phyloP scores from a whole-genome alignment of 352 stramenopile genomes.

The Phytophthora agathidicida region DNA sequence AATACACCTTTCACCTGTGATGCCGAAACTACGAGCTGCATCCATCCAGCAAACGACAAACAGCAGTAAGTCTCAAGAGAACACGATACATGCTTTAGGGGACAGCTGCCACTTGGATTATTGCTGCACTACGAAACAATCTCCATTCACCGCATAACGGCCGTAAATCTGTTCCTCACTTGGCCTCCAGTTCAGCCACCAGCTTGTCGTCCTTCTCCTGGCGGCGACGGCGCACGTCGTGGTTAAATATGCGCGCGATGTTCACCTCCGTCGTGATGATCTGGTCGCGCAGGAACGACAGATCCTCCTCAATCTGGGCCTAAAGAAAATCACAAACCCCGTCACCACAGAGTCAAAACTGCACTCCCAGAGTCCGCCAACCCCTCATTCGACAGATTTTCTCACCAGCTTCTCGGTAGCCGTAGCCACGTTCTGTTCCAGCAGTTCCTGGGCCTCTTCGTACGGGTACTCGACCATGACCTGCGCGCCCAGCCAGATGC shows the following conservation, averaged over 20 bases:
- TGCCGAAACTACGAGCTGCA: too few relatives aligned
- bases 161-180: conserved; percentile 35
- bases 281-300: conserved; percentile 95
- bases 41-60: conserved; percentile 6
- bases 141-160: neutral
- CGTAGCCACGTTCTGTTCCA: conserved; percentile 76
- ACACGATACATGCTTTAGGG: conserved; percentile 25
- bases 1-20: too few relatives aligned
- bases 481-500: conserved; percentile 97
- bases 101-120: conserved; percentile 16
- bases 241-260: conserved; percentile 97
- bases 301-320: conserved; percentile 88
- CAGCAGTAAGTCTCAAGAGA: conserved; percentile 15
- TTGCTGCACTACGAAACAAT: conserved; percentile 2
- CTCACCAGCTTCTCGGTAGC: conserved; percentile 77
- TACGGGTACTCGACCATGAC: conserved; percentile 98
- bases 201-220: conserved; percentile 77
- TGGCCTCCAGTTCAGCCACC: conserved; percentile 66
- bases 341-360: conserved; percentile 3
- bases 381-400: neutral
- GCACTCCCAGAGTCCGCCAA: neutral
- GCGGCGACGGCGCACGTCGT: conserved; percentile 92
- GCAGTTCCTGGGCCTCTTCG: conserved; percentile 93
- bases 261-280: conserved; percentile 98
- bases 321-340: conserved; percentile 13